Conservation (phyloP, 306 rosid species). For the Cicer judaicum region DNA sequence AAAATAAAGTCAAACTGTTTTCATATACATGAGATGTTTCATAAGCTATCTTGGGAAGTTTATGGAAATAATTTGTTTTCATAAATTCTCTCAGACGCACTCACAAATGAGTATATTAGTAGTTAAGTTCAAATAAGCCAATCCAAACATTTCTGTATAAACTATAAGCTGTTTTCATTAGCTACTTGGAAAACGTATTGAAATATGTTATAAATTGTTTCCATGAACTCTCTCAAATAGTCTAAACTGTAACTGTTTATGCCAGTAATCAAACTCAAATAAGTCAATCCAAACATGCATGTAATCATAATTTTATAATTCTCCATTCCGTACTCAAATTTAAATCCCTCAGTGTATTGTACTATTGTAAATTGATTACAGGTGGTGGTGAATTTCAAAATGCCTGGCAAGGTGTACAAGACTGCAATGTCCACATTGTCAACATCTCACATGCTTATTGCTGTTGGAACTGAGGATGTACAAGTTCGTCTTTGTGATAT, state of each 20-base stretch:
- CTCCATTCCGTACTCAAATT: neutral
- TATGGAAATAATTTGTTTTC: too few relatives aligned
- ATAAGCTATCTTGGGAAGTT: too few relatives aligned
- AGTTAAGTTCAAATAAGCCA: too few relatives aligned
- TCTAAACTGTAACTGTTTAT: neutral
- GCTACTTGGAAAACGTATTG: neutral
- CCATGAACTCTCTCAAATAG: neutral
- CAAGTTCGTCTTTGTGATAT: constrained; percentile 98
- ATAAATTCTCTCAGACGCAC: too few relatives aligned
- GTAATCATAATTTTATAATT: neutral
- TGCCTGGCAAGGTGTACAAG: constrained; percentile 93
- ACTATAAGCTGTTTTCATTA: neutral
- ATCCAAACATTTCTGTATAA: too few relatives aligned
- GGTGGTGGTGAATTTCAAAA: constrained; percentile 80
- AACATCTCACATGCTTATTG: constrained; percentile 87
- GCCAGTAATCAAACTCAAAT: neutral
- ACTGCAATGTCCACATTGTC: constrained; percentile 92
- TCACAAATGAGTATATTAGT: too few relatives aligned
- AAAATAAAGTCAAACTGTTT: too few relatives aligned
- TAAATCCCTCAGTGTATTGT: constrained; percentile 17
- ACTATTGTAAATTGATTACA: constrained; percentile 40
- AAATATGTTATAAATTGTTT: neutral
- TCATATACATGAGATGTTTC: too few relatives aligned
- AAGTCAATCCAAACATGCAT: neutral
- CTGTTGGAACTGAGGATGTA: constrained; percentile 93